These are phyloP conservation scores for Geranium brycei DNA, from an alignment of 345 rosid species.

Conservation along the genomic window DNA sequence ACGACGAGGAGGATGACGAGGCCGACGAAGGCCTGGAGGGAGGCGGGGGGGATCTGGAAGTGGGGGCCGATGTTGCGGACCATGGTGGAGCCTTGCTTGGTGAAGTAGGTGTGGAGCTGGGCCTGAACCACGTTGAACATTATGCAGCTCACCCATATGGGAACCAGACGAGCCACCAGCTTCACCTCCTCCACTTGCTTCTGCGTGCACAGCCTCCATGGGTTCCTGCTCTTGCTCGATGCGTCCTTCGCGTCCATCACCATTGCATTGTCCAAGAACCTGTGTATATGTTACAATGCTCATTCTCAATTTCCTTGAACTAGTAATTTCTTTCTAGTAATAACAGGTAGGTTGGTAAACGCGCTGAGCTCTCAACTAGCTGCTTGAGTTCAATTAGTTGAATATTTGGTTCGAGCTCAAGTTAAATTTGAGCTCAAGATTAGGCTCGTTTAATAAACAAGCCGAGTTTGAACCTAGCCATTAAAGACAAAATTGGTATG, in stretches of 20 bases:
- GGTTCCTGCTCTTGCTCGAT: constrained; percentile 29
- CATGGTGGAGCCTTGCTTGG: constrained; percentile 78
- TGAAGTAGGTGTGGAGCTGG: constrained; percentile 69
- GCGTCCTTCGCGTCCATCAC: constrained; percentile 43
- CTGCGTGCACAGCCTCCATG: constrained; percentile 68
- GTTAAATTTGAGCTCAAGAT: too few relatives aligned
- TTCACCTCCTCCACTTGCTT: constrained; percentile 90
- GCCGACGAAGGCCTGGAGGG: constrained; percentile 59
- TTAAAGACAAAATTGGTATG: too few relatives aligned
- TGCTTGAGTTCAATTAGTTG: too few relatives aligned
- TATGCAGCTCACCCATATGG: constrained; percentile 66
- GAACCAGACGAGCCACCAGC: constrained; percentile 51
- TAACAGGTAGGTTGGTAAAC: too few relatives aligned
- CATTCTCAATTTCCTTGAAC: too few relatives aligned
- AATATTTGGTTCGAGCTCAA: too few relatives aligned
- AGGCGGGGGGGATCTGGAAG: constrained; percentile 65
- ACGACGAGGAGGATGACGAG: constrained; percentile 48
- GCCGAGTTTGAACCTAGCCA: too few relatives aligned
- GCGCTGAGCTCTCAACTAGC: too few relatives aligned
- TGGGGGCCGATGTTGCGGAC: constrained; percentile 38
- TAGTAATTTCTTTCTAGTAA: too few relatives aligned
- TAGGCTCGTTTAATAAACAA: too few relatives aligned
- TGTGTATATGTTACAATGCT: constrained; percentile 9
- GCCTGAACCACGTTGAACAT: constrained; percentile 52
- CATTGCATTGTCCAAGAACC: constrained; percentile 75